phyloP scores from a whole-genome alignment of 1,284 basidiomycete species.

The Fomitiporia mediterranea region DNA sequence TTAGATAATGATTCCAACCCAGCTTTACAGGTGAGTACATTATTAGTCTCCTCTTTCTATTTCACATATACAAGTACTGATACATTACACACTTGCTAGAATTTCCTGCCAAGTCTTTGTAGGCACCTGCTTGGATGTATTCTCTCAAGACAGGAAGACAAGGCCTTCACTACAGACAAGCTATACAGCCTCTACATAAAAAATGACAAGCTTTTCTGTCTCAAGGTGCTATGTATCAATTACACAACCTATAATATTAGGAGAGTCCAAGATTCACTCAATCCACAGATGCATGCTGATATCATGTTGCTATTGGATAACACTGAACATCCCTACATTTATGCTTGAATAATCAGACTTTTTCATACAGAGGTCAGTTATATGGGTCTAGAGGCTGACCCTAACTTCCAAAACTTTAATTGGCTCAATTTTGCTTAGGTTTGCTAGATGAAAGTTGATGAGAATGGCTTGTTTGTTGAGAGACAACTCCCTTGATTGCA shows the following conservation, averaged over 20 bases:
- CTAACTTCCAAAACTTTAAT: background rate
- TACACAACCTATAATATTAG: constrained; percentile 43
- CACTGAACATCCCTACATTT: constrained; percentile 23
- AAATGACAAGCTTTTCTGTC: constrained; percentile 29
- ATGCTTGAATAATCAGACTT: constrained; percentile 23
- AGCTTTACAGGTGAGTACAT: background rate
- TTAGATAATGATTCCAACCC: background rate
- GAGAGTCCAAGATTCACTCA: constrained; percentile 36
- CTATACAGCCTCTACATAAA: constrained; percentile 21
- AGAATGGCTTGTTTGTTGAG: background rate
- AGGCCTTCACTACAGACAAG: constrained; percentile 20
- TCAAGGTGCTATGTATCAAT: constrained; percentile 33
- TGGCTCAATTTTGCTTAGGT: constrained; percentile 36
- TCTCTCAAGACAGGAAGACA: constrained; percentile 20
- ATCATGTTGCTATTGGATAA: constrained; percentile 32
- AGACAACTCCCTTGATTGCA: constrained; percentile 23
- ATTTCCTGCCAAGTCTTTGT: constrained; percentile 23
- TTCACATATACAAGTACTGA: background rate
- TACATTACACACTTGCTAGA: constrained; percentile 12
- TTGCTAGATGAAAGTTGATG: constrained; percentile 29
- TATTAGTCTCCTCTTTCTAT: background rate
- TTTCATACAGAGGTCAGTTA: constrained; percentile 18
- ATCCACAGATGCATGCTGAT: constrained; percentile 30
- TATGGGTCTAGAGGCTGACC: too few species aligned
- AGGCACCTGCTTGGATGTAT: constrained; percentile 25